phyloP scores from a whole-genome alignment of 352 stramenopile genomes.

The Saprolegnia parasitica region DNA sequence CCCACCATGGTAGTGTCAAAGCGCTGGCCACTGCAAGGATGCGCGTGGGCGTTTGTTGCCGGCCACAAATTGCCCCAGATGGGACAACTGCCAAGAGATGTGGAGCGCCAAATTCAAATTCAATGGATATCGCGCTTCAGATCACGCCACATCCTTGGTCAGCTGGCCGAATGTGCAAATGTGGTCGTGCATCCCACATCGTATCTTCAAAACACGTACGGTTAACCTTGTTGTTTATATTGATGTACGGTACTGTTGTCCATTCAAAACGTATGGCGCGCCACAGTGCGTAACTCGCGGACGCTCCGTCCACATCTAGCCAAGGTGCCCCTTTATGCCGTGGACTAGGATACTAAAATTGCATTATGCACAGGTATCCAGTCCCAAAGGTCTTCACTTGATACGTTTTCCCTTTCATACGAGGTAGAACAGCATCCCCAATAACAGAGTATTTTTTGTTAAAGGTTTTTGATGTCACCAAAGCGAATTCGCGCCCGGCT shows the following conservation, averaged over 20 bases:
- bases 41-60: too few relatives aligned
- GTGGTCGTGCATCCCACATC: not conserved
- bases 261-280: too few relatives aligned
- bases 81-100: not conserved
- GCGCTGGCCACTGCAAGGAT: too few relatives aligned
- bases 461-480: not conserved
- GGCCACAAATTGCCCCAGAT: too few relatives aligned
- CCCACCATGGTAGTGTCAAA: too few relatives aligned
- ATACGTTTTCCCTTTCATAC: not conserved
- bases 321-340: not conserved
- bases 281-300: not conserved
- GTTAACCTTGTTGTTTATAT: not conserved
- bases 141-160: constrained; percentile 18
- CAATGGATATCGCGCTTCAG: constrained; percentile 11
- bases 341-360: not conserved
- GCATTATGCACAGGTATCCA: not conserved
- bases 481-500: not conserved
- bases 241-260: not conserved
- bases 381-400: not conserved
- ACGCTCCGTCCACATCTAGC: not conserved
- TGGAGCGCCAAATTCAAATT: constrained; percentile 14
- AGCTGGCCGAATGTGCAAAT: not conserved
- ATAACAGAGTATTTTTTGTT: not conserved
- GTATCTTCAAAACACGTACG: not conserved
- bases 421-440: not conserved